Evolutionary conservation across 2,329 filamentous ascomycete genomes (phyloP).

Genomic region (Juglanconis juglandina): DNA sequence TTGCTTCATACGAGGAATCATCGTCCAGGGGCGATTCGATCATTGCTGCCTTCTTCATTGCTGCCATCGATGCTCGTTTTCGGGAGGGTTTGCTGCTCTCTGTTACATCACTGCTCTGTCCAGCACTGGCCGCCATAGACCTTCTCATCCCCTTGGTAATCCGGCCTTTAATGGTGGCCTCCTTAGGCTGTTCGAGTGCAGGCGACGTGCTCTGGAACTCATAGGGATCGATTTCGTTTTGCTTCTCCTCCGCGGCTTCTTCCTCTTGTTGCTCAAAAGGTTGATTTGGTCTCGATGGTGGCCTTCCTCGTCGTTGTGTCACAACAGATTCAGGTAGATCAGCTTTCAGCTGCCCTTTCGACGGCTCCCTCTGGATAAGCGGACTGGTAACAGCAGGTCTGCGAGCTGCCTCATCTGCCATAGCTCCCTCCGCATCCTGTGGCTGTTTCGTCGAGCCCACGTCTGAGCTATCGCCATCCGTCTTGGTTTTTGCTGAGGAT

Average conservation of each 20-base stretch:
- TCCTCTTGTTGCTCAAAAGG: slow-evolving; percentile 4
- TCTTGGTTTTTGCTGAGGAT: slow-evolving; percentile 33
- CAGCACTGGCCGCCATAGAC: slow-evolving; percentile 23
- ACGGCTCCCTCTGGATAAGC: slow-evolving; percentile 29
- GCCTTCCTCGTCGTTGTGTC: slow-evolving; percentile 39
- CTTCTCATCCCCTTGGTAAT: slow-evolving; percentile 26
- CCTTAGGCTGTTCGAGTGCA: slow-evolving; percentile 18
- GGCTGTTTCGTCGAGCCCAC: slow-evolving; percentile 21
- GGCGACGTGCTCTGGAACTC: slow-evolving; percentile 52
- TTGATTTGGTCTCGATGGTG: slow-evolving; percentile 28
- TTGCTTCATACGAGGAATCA: slow-evolving; percentile 24
- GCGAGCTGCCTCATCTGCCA: slow-evolving; percentile 19
- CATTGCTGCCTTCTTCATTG: slow-evolving; percentile 31
- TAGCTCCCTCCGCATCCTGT: slow-evolving; percentile 23
- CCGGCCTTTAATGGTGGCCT: slow-evolving; percentile 23
- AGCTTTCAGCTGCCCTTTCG: slow-evolving; percentile 31
- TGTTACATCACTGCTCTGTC: slow-evolving; percentile 18
- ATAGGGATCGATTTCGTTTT: slow-evolving; percentile 43
- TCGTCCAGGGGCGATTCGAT: slow-evolving; percentile 29
- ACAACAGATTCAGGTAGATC: slow-evolving; percentile 31
- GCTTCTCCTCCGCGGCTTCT: background rate
- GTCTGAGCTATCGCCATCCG: slow-evolving; percentile 25
- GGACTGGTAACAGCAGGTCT: slow-evolving; percentile 34
- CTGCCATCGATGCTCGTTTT: slow-evolving; percentile 43
- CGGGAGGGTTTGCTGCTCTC: slow-evolving; percentile 24